These are phyloP conservation scores for Fraxinus greggii DNA, from an alignment of 305 asterid species.

Conservation along the genomic window DNA sequence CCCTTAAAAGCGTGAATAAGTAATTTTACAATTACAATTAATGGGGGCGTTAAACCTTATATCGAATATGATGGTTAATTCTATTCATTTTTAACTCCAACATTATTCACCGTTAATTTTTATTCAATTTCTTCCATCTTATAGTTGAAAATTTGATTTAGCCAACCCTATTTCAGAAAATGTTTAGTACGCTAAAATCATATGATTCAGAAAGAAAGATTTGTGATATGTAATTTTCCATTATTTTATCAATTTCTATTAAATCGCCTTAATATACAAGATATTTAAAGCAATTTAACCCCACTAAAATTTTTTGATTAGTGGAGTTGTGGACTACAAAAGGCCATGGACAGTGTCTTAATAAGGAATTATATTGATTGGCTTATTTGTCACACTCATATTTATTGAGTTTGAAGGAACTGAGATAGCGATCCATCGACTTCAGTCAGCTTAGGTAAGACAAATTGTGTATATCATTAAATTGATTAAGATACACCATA, in stretches of 20 bases:
- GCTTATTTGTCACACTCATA: not conserved
- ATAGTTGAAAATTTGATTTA: not conserved
- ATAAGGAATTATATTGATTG: not conserved
- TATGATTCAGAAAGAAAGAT: too few relatives aligned
- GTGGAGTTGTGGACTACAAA: not conserved
- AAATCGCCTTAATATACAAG: not conserved
- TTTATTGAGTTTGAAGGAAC: not conserved
- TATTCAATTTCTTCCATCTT: not conserved
- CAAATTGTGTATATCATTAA: not conserved
- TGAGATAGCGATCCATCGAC: not conserved
- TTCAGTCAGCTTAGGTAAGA: not conserved
- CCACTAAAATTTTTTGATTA: too few relatives aligned
- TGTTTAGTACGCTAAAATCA: not conserved
- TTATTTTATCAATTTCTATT: too few relatives aligned
- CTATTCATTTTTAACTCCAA: not conserved
- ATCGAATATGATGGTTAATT: not conserved
- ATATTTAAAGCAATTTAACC: not conserved
- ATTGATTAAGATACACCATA: not conserved
- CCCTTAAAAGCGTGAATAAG: not conserved
- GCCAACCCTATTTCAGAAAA: not conserved
- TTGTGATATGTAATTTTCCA: too few relatives aligned
- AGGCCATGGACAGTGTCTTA: not conserved
- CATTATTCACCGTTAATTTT: not conserved
- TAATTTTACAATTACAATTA: too few relatives aligned
- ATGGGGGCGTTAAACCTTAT: not conserved